Conservation (phyloP, 495 filamentous ascomycete genomes). For the Neurospora tetrasperma region DNA sequence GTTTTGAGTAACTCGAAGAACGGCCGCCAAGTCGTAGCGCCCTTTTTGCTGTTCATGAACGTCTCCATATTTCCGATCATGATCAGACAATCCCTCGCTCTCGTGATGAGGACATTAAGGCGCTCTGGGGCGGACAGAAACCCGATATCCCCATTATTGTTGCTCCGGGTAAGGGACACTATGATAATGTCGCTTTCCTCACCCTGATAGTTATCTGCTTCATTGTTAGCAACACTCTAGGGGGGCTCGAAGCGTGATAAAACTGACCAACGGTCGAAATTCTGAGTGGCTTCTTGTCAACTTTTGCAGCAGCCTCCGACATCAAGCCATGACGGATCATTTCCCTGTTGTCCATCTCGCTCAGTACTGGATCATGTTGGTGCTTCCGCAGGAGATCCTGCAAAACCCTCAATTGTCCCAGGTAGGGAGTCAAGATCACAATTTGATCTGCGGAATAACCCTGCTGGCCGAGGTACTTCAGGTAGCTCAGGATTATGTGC, state of each 20-base stretch:
- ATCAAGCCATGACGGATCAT: too few species aligned
- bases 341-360: slow-evolving; percentile 47
- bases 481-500: slow-evolving; percentile 54
- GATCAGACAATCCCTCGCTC: slow-evolving; percentile 58
- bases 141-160: slow-evolving; percentile 52
- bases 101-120: slow-evolving; percentile 61
- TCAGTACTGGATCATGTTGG: slow-evolving; percentile 47
- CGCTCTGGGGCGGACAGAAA: slow-evolving; percentile 63
- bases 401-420: slow-evolving; percentile 56
- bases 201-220: slow-evolving; percentile 67
- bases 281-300: slow-evolving; percentile 41
- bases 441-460: slow-evolving; percentile 59
- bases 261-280: slow-evolving; percentile 56
- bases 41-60: slow-evolving; percentile 54
- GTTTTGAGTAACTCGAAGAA: slow-evolving; percentile 50
- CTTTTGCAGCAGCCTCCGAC: slow-evolving; percentile 39
- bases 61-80: slow-evolving; percentile 63
- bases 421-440: slow-evolving; percentile 67
- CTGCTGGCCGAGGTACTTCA: slow-evolving; percentile 66
- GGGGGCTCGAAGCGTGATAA: too few species aligned
- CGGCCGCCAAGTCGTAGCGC: slow-evolving; percentile 44
- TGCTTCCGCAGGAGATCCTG: slow-evolving; percentile 36
- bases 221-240: not conserved
- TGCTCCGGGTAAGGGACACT: slow-evolving; percentile 57
- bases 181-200: slow-evolving; percentile 73